phyloP scores from a whole-genome alignment of 164 flowering plant genomes.

The Berberis thunbergii region DNA sequence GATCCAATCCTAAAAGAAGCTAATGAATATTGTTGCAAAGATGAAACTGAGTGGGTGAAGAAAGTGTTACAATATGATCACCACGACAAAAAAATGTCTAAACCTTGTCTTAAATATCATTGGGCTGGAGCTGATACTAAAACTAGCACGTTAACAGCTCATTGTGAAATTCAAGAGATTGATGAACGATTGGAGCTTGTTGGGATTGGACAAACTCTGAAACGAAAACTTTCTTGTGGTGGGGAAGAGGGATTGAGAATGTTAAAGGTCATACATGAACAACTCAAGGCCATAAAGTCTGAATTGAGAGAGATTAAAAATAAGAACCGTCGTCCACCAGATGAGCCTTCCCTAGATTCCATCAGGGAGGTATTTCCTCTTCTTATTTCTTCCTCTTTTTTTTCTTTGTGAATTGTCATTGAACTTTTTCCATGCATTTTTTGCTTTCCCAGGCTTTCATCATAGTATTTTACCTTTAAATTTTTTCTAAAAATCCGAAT shows the following conservation, averaged over 20 bases:
- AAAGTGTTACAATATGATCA: conserved; percentile 11
- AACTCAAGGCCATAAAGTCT: conserved; percentile 39
- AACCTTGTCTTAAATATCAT: conserved; percentile 12
- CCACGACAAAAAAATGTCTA: conserved; percentile 15
- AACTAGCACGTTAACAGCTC: conserved; percentile 13
- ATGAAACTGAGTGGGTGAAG: conserved; percentile 24
- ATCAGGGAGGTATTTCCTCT: conserved; percentile 44
- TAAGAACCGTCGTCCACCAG: conserved; percentile 18
- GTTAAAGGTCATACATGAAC: conserved; percentile 51
- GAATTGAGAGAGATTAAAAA: conserved; percentile 33
- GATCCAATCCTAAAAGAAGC: conserved; percentile 14
- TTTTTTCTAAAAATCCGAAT: too few relatives aligned
- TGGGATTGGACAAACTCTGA: conserved; percentile 31
- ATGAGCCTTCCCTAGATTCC: conserved; percentile 25
- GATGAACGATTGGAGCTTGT: conserved; percentile 34
- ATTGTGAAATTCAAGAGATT: conserved; percentile 28
- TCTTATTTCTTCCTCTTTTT: neutral
- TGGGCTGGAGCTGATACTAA: conserved; percentile 12
- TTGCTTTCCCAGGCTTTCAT: too few relatives aligned
- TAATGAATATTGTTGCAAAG: conserved; percentile 11
- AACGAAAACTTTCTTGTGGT: conserved; percentile 23
- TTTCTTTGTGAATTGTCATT: too few relatives aligned
- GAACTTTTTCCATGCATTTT: too few relatives aligned
- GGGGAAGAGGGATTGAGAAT: conserved; percentile 38
- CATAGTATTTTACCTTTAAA: too few relatives aligned